phyloP scores from a whole-genome alignment of 75 land plant species.

The Adiantum capillusveneris region DNA sequence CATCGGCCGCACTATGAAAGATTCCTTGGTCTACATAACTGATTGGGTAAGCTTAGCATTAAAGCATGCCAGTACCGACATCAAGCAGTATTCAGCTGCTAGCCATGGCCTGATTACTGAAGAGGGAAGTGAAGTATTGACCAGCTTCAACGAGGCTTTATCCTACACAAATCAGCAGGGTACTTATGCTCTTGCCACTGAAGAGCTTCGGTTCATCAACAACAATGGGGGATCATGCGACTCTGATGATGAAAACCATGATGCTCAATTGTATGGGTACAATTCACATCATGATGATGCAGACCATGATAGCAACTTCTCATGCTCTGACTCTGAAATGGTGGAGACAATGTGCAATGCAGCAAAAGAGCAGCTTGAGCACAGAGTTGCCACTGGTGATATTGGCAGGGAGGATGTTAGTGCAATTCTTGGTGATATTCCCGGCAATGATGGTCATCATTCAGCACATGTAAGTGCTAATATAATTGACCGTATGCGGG shows the following conservation, averaged over 20 bases:
- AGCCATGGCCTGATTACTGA: conserved; percentile 15
- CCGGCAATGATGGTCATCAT: neutral
- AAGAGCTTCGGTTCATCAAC: neutral
- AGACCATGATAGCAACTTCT: no score
- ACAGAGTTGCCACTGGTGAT: neutral
- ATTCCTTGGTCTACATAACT: conserved; percentile 5
- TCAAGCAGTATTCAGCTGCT: conserved; percentile 8
- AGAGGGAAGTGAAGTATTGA: neutral
- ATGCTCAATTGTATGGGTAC: neutral
- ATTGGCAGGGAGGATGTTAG: neutral
- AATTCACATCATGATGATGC: no score
- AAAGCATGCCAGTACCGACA: conserved; percentile 17
- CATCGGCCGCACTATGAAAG: conserved; percentile 22
- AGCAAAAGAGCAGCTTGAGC: neutral
- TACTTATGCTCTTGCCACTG: neutral
- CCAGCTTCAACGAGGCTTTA: neutral
- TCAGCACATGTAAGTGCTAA: neutral
- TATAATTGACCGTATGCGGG: neutral
- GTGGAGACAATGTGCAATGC: neutral
- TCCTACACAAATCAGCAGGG: neutral
- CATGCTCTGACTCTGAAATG: neutral
- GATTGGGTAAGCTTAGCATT: conserved; percentile 16
- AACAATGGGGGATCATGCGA: neutral
- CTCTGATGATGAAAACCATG: neutral
- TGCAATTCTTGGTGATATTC: neutral